Conservation (phyloP, 2,329 filamentous ascomycete genomes). For the Fusarium citri region DNA sequence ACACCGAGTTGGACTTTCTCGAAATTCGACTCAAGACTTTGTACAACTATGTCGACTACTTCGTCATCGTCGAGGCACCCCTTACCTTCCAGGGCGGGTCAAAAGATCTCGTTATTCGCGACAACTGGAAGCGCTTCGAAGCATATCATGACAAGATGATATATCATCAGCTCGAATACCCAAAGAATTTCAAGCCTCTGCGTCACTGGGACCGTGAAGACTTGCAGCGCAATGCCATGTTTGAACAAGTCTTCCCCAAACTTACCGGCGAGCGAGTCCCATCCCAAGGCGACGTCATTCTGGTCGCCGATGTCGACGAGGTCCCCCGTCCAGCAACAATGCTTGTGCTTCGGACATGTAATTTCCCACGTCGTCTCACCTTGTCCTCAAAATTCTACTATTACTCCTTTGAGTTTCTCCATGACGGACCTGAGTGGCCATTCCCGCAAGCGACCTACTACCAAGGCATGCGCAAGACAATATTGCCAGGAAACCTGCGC, state of each 20-base stretch:
- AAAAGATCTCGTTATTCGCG: constrained; percentile 65
- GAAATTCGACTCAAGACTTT: constrained; percentile 72
- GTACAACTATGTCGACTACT: constrained; percentile 71
- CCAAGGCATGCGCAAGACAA: constrained; percentile 55
- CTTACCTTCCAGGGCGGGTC: constrained; percentile 67
- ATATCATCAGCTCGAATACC: constrained; percentile 64
- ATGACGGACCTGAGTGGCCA: constrained; percentile 57
- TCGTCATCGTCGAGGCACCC: constrained; percentile 70
- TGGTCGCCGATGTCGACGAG: constrained; percentile 72
- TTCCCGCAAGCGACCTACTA: constrained; percentile 72
- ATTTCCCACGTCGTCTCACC: constrained; percentile 64
- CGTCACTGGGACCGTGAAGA: constrained; percentile 64
- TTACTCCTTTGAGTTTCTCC: constrained; percentile 67
- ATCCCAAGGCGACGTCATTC: constrained; percentile 63
- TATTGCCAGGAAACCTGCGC: constrained; percentile 66
- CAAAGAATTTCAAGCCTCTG: constrained; percentile 53
- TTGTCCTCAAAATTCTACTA: constrained; percentile 66
- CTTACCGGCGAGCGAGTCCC: constrained; percentile 58
- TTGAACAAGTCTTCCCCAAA: constrained; percentile 65
- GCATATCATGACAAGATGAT: constrained; percentile 71
- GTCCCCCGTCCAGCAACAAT: constrained; percentile 65
- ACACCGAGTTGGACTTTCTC: constrained; percentile 73
- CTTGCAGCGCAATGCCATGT: constrained; percentile 67
- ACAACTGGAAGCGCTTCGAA: constrained; percentile 64
- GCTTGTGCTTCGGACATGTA: constrained; percentile 61